phyloP scores from a whole-genome alignment of 2,329 filamentous ascomycete species.

The Cephalotrichum gorgonifer region DNA sequence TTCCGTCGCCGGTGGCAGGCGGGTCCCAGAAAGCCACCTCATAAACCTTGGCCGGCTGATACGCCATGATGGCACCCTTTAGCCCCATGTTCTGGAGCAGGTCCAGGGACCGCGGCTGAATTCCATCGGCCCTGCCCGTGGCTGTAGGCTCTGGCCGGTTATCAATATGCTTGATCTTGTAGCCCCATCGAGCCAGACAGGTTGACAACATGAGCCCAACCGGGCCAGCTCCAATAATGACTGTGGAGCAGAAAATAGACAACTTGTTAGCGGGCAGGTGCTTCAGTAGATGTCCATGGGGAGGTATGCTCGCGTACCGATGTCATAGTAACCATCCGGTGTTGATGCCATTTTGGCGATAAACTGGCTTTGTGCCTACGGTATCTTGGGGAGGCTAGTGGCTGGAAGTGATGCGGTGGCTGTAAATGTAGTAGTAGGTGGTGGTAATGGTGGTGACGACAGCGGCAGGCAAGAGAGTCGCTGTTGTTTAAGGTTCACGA shows the following conservation, averaged over 20 bases:
- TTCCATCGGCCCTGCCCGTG: constrained; percentile 82
- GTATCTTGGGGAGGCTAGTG: too few species aligned
- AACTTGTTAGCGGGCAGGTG: neutral
- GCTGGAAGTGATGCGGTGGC: too few species aligned
- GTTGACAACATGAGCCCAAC: constrained; percentile 82
- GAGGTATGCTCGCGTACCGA: constrained; percentile 22
- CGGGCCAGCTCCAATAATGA: constrained; percentile 83
- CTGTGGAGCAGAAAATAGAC: constrained; percentile 27
- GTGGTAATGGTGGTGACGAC: too few species aligned
- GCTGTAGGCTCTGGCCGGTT: constrained; percentile 75
- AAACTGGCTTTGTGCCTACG: neutral
- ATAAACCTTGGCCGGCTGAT: constrained; percentile 78
- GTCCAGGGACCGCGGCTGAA: constrained; percentile 82
- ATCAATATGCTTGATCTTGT: constrained; percentile 91
- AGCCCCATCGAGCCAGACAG: constrained; percentile 83
- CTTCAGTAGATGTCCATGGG: too few species aligned
- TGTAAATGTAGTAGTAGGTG: too few species aligned
- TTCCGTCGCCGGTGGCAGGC: constrained; percentile 32
- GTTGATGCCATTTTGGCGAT: constrained; percentile 1
- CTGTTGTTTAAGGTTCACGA: too few species aligned
- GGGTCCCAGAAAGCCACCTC: constrained; percentile 69
- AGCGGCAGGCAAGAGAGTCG: too few species aligned
- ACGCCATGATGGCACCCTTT: constrained; percentile 78
- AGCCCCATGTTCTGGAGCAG: constrained; percentile 82
- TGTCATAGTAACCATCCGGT: constrained; percentile 25